phyloP scores from a whole-genome alignment of 2,329 filamentous ascomycete genomes.

The Neonectria coccinea region DNA sequence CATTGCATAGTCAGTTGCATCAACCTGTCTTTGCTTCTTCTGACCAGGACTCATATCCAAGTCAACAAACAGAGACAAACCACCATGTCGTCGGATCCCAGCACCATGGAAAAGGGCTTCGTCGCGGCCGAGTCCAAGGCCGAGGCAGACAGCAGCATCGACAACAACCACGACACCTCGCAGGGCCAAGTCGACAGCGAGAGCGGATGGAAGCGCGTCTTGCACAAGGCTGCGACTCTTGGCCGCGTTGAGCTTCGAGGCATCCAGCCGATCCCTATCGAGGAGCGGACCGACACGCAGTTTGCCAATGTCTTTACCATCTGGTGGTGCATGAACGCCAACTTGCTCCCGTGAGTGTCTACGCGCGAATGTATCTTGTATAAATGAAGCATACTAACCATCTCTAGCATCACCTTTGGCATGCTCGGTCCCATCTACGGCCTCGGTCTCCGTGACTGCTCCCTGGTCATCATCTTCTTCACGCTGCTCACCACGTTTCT shows the following conservation, averaged over 20 bases:
- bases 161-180: constrained; percentile 20
- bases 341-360: constrained; percentile 46
- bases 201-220: constrained; percentile 14
- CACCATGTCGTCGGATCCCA: constrained; percentile 13
- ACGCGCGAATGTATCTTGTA: not conserved
- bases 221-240: constrained; percentile 10
- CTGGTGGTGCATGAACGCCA: constrained; percentile 49
- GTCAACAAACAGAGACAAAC: not conserved
- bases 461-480: constrained; percentile 62
- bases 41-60: too few relatives aligned
- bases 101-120: constrained; percentile 16
- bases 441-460: constrained; percentile 55
- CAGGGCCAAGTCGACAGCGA: constrained; percentile 16
- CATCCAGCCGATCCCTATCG: constrained; percentile 46
- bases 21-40: too few relatives aligned
- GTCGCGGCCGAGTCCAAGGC: constrained; percentile 10
- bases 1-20: not conserved
- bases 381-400: not conserved
- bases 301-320: constrained; percentile 49
- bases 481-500: constrained; percentile 53
- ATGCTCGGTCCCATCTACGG: constrained; percentile 58
- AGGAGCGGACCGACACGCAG: constrained; percentile 47
- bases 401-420: constrained; percentile 54
- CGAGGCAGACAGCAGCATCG: constrained; percentile 12
- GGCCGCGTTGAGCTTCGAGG: constrained; percentile 47